Evolutionary conservation across 176 grass and related monocot species (phyloP), one percentile per base, ranked within the genome.

Genomic region (Alopecurus myosuroides): DNA sequence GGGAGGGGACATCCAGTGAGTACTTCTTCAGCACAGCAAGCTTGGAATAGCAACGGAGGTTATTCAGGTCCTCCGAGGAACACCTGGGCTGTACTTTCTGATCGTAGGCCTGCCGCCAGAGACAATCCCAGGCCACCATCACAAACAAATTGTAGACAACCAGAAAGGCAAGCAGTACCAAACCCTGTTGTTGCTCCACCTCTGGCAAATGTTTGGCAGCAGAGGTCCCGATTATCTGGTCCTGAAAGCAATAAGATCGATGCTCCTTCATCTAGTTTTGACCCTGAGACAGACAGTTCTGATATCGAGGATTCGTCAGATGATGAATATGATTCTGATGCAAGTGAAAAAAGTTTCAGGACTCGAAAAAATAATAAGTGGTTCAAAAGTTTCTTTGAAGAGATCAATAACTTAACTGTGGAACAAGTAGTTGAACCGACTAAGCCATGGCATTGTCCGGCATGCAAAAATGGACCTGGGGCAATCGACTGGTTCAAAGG

Each of bases 401-500:
- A 29, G 9, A 48, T 98, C 34, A 86, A 86, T n/a, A 80, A 65
- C 28, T 61, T 99, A 33, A 96, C 76, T 51, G 78, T 82, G 17
- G 87, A 99, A 23, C 85, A 96, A 45, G 86, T 96, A 69, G 92
- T 86, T 71, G 93, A 95, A 55, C 87, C 74, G 20, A 73, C 74
- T 58, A 89, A 88, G 62, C 84, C 78, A 55, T 96, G 86, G 86
- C 93, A 96, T 69, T 98, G 93, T 62, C 88, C 93, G 0, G 97
- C 97, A 79, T 98, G 93, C 88, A 69, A 89, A 80, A 95, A 98
- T 45, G 97, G 93, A 74, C 97, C 97, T 78, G 93, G 97, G 83
- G 93, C 93, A 46, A 96, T 98, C 37, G 89, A 89, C 2, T 98
- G 97, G 93, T 98, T 92, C 81, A 94, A 89, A 83, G 97, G 97